A percentile compares a stretch with the other conserved stretches of the same genome.
Conservation (phyloP, 306 rosid genomes). For the Oemleria cerasiformis region DNA sequence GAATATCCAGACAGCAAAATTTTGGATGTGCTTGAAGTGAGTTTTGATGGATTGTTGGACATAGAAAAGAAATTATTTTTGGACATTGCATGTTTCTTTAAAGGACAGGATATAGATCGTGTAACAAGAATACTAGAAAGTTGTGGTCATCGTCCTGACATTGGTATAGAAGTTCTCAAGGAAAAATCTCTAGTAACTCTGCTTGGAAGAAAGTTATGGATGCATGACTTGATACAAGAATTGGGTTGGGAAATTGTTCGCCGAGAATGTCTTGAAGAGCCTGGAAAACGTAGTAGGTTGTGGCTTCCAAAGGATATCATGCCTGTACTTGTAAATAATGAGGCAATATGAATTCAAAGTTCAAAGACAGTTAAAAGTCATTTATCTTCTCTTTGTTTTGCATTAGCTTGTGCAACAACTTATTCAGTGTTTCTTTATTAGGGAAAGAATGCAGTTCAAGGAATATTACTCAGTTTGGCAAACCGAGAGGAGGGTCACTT, state of each 20-base stretch:
- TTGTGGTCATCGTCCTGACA: not conserved
- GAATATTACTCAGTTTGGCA: slow-evolving; percentile 7
- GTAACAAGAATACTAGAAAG: slow-evolving; percentile 16
- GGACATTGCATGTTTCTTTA: slow-evolving; percentile 29
- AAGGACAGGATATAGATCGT: slow-evolving; percentile 7
- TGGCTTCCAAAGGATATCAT: slow-evolving; percentile 12
- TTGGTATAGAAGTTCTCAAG: slow-evolving; percentile 3
- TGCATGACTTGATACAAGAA: slow-evolving; percentile 39
- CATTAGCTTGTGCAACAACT: not conserved
- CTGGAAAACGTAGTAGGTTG: slow-evolving; percentile 3
- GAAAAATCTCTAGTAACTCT: slow-evolving; percentile 17
- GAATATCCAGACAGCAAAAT: slow-evolving; percentile 6
- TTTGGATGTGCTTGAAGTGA: not conserved
- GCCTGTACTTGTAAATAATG: slow-evolving; percentile 19
- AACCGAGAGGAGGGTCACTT: not conserved
- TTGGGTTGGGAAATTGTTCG: slow-evolving; percentile 33
- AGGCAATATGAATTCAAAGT: not conserved
- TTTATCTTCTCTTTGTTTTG: not conserved
- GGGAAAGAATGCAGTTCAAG: slow-evolving; percentile 5
- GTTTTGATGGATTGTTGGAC: not conserved
- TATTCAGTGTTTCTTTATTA: not conserved
- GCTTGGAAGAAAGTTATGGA: not conserved
- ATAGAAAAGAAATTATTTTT: slow-evolving; percentile 6
- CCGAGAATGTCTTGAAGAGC: not conserved
- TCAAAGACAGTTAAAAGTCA: too few relatives aligned